phyloP scores from a whole-genome alignment of 306 rosid species.

The Glycine tomentella region DNA sequence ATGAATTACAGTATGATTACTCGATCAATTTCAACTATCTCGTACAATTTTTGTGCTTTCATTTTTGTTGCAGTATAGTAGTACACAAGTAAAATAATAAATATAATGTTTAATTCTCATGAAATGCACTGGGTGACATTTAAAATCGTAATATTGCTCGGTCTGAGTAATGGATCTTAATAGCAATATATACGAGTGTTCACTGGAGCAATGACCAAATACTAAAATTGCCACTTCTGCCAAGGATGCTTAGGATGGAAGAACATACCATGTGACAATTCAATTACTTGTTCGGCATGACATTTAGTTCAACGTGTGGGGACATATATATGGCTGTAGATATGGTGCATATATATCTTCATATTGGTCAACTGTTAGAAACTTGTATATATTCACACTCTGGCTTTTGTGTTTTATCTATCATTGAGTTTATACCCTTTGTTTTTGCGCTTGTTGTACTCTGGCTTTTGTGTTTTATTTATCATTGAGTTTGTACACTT shows the following conservation, averaged over 20 bases:
- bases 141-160: neutral
- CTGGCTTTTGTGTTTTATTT: neutral
- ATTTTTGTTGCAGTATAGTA: neutral
- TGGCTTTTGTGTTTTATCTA: neutral
- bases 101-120: neutral
- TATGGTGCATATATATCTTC: slow-evolving; percentile 38
- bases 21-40: neutral
- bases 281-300: slow-evolving; percentile 55
- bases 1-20: neutral
- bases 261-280: slow-evolving; percentile 94
- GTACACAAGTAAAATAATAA: neutral
- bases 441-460: neutral
- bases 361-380: neutral
- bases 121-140: neutral
- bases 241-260: slow-evolving; percentile 83
- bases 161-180: neutral
- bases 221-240: slow-evolving; percentile 85
- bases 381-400: slow-evolving; percentile 1
- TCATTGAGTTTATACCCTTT: slow-evolving; percentile 6
- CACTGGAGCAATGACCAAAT: slow-evolving; percentile 42
- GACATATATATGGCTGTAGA: no score
- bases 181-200: slow-evolving; percentile 7
- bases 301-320: slow-evolving; percentile 47
- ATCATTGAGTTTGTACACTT: slow-evolving; percentile 6
- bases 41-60: neutral